Base-by-base conservation (phyloP, 176 grass and related monocot species). In the Bonia amplexicaulis region DNA sequence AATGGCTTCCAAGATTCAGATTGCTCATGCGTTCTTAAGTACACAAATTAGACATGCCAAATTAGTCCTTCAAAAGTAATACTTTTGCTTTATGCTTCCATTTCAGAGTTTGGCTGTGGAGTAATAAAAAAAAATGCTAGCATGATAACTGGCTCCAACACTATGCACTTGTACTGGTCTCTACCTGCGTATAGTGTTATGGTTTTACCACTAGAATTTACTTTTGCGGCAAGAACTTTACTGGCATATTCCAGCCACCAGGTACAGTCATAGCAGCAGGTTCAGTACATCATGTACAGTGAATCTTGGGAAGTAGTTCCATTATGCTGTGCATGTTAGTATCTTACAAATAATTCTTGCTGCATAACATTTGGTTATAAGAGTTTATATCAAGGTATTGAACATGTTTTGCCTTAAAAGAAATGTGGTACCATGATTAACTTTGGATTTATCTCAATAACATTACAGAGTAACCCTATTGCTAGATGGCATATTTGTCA, bases 401-500 rank as follows among this genome's bases (percentile, higher is more conserved):
- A 37, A 46, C 39, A 67, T 89, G 15, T 40, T 60, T 48, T 9
- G 1, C 41, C 51, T 59, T 80, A 23, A 80, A 74, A 58, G 35
- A 23, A 85, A 40, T 73, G 23, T 60, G 41, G 45, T 54, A 13
- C 73, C 1, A 58, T 76, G 66, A 49, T 87, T 78, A 66, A 80
- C 64, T 51, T 77, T 69, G 55, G 68, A n/a, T 77, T 71, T 57
- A 64, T 78, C 42, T 90, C 25, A 55, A 81, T 75, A 51, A 77
- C 61, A 66, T 76, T 88, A 51, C 88, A 99, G 96, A 89, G 93
- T 78, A 99, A 99, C 77, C 91, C 96, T 77, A 64, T 89, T 63
- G 90, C 91, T 54, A 94, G 96, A 87, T 99, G 96, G 96, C 96
- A 96, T 89, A 93, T 99, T 71, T 94, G 84, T 85, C 89, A 91